Evolutionary conservation across 768 basidiomycete genomes (phyloP).

Genomic region (Clathrus columnatus): DNA sequence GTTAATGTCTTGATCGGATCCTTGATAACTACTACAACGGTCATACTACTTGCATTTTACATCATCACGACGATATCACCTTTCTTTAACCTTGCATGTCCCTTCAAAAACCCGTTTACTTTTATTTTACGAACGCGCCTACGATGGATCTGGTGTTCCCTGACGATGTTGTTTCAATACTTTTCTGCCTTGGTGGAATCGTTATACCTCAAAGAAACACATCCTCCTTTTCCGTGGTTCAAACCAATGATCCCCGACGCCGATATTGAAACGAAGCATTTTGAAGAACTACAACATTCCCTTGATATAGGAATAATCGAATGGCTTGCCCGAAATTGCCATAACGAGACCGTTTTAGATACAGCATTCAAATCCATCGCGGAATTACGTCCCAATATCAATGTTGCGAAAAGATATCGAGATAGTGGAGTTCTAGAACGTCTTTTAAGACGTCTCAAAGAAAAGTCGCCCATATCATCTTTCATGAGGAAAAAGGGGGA

Average conservation of each 20-base stretch:
- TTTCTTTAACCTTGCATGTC: neutral
- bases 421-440: slow-evolving; percentile 2
- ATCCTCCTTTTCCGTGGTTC: neutral
- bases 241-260: neutral
- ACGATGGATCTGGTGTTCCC: neutral
- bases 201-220: neutral
- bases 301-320: slow-evolving; percentile 1
- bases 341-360: neutral
- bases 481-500: no score
- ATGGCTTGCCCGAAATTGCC: neutral
- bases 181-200: neutral
- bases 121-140: slow-evolving; percentile 1
- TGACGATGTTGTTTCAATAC: neutral
- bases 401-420: neutral
- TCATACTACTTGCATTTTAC: slow-evolving; percentile 2
- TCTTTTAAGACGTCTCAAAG: neutral
- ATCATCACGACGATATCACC: neutral
- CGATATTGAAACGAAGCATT: neutral
- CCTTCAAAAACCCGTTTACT: slow-evolving; percentile 5
- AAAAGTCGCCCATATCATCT: neutral
- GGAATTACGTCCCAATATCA: neutral
- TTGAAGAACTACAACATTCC: neutral
- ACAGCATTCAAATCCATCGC: neutral
- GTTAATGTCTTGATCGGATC: slow-evolving; percentile 11
- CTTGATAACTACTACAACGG: neutral